A percentile compares a stretch with the other conserved stretches of the same genome.
Conservation (phyloP, 257 asterid genomes). For the Misopates orontium region DNA sequence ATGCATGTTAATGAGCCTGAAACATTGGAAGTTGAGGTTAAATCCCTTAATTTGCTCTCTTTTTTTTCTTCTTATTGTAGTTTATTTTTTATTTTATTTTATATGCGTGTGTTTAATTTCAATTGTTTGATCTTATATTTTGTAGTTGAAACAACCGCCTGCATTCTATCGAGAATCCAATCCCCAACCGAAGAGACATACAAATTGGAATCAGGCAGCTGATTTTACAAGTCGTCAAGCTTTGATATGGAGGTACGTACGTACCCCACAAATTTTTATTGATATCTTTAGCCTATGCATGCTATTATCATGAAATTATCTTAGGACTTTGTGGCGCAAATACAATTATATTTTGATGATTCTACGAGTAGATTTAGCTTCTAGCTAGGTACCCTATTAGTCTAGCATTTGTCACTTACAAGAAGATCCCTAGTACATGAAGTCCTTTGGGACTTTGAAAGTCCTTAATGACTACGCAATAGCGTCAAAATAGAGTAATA, state of each 20-base stretch:
- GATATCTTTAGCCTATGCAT: neutral
- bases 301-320: neutral
- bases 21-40: slow-evolving; percentile 63
- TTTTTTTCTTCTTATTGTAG: neutral
- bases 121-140: neutral
- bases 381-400: neutral
- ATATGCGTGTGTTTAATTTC: too few relatives aligned
- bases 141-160: slow-evolving; percentile 63
- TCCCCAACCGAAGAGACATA: slow-evolving; percentile 79
- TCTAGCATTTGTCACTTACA: neutral
- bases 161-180: slow-evolving; percentile 47
- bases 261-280: neutral
- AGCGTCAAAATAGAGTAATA: too few relatives aligned
- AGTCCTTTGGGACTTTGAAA: too few relatives aligned
- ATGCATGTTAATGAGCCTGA: slow-evolving; percentile 32
- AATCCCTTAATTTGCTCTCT: neutral
- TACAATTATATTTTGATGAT: too few relatives aligned
- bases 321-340: neutral
- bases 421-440: too few relatives aligned
- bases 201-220: slow-evolving; percentile 55
- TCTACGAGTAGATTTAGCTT: neutral
- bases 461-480: too few relatives aligned
- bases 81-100: neutral
- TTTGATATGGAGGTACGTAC: slow-evolving; percentile 58
- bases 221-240: slow-evolving; percentile 86